A percentile compares a stretch with the other conserved stretches of the same genome.
Conservation (phyloP, 768 basidiomycete species). For the Leccinum sublutescens region DNA sequence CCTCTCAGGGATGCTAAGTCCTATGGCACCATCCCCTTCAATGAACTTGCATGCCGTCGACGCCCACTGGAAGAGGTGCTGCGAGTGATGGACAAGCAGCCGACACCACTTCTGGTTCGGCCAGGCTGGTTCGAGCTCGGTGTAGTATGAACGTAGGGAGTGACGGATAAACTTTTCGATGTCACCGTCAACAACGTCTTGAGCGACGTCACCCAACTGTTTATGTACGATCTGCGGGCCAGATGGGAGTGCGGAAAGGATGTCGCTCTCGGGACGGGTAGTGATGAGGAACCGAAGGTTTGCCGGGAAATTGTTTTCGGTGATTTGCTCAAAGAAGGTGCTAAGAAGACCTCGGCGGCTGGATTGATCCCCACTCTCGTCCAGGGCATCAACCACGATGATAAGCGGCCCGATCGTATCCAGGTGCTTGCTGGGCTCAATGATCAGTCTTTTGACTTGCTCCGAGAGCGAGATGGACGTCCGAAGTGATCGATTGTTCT, state of each 20-base stretch:
- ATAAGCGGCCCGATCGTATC: conserved; percentile 31
- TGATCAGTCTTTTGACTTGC: conserved; percentile 31
- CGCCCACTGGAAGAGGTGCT: conserved; percentile 36
- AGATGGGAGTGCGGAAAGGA: conserved; percentile 9
- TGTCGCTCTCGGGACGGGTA: conserved; percentile 27
- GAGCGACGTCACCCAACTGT: conserved; percentile 14
- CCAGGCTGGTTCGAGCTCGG: conserved; percentile 17
- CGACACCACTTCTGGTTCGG: conserved; percentile 22
- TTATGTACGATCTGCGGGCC: conserved; percentile 11
- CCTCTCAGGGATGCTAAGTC: conserved; percentile 12
- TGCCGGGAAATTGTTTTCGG: conserved; percentile 15
- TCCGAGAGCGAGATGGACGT: conserved; percentile 13
- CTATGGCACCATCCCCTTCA: conserved; percentile 17
- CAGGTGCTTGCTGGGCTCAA: conserved; percentile 24
- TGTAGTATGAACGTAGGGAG: conserved; percentile 4
- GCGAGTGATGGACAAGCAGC: conserved; percentile 22
- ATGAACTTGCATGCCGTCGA: conserved; percentile 30
- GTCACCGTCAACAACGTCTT: conserved; percentile 14
- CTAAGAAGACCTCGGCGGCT: conserved; percentile 23
- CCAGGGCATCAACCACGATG: conserved; percentile 37
- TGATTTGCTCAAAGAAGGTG: conserved; percentile 12
- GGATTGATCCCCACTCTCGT: conserved; percentile 24
- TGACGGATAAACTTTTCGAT: conserved; percentile 17
- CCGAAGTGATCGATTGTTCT: conserved; percentile 25
- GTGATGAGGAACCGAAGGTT: conserved; percentile 30